Percentiles rank a stretch among this genome's conserved stretches.
Conservation (phyloP, 2,329 filamentous ascomycete species). For the Gnomoniopsis sp. region DNA sequence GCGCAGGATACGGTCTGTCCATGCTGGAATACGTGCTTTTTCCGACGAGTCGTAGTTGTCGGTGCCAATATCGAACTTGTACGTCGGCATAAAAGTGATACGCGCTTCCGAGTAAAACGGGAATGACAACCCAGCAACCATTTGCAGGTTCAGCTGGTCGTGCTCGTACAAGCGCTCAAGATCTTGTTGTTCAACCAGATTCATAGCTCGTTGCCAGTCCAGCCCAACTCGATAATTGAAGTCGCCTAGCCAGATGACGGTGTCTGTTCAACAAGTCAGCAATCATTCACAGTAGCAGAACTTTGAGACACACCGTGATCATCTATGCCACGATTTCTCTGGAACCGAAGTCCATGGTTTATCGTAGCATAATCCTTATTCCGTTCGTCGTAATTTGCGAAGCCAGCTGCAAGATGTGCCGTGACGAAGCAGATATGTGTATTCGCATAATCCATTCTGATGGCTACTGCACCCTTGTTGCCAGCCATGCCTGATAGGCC, state of each 20-base stretch:
- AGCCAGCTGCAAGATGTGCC: constrained; percentile 91
- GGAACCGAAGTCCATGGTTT: constrained; percentile 81
- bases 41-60: constrained; percentile 95
- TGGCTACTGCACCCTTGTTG: constrained; percentile 96
- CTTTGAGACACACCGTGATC: constrained; percentile 64
- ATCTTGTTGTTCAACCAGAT: constrained; percentile 68
- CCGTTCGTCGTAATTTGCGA: constrained; percentile 93
- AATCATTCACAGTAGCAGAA: background rate
- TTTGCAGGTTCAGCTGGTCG: constrained; percentile 94
- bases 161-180: constrained; percentile 82
- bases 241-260: constrained; percentile 92
- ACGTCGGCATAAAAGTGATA: constrained; percentile 88
- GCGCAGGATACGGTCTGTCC: constrained; percentile 90
- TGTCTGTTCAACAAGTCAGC: constrained; percentile 40
- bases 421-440: constrained; percentile 95
- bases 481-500: constrained; percentile 96
- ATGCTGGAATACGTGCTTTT: constrained; percentile 91
- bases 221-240: constrained; percentile 98
- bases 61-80: constrained; percentile 88
- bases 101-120: constrained; percentile 86
- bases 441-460: constrained; percentile 90
- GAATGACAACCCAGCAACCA: constrained; percentile 88
- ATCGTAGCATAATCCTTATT: constrained; percentile 93
- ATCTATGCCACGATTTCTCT: constrained; percentile 84
- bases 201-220: constrained; percentile 71